Evolutionary conservation across 129 eudicot species (phyloP).

Genomic region (Saposhnikovia divaricata): DNA sequence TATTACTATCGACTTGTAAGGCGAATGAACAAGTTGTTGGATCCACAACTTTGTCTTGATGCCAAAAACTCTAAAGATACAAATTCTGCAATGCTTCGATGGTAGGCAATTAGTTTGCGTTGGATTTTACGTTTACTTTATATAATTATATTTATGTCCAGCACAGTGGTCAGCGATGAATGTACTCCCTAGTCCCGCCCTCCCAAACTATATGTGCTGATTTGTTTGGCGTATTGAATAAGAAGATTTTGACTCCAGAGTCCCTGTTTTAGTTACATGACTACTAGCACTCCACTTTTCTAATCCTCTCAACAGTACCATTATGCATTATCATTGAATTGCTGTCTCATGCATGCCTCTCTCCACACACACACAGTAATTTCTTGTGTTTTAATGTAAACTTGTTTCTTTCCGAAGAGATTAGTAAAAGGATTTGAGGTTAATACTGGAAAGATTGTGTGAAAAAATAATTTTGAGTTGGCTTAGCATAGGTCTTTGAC

Average conservation of each 20-base stretch:
- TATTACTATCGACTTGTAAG: slow-evolving; percentile 92
- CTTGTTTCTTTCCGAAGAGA: neutral
- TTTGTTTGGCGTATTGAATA: neutral
- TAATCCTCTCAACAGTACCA: neutral
- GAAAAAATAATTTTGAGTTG: neutral
- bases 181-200: neutral
- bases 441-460: neutral
- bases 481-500: neutral
- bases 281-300: neutral
- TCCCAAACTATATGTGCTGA: neutral
- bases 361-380: neutral
- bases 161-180: neutral
- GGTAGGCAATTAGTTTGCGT: slow-evolving; percentile 35
- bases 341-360: neutral
- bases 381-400: neutral
- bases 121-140: neutral
- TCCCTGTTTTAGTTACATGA: neutral
- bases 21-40: slow-evolving; percentile 93
- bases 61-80: slow-evolving; percentile 90
- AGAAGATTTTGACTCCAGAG: neutral
- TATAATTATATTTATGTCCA: neutral
- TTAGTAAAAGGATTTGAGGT: neutral
- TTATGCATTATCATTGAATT: neutral
- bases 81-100: slow-evolving; percentile 93
- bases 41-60: slow-evolving; percentile 79